phyloP scores from a whole-genome alignment of 306 rosid genomes.

The Cicer pinnatifidum region DNA sequence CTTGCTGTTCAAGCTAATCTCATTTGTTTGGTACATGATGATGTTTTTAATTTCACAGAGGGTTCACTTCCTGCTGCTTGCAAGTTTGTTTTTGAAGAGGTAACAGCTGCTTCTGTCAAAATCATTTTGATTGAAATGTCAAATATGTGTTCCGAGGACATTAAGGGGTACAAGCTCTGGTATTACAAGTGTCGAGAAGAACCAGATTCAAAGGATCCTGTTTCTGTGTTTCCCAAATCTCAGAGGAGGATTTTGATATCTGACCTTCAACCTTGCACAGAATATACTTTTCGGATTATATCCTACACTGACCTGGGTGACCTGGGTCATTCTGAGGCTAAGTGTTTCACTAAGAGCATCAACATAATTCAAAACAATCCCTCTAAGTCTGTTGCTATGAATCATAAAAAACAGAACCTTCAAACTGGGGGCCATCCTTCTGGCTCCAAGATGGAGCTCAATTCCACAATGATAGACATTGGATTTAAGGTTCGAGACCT shows the following conservation, averaged over 20 bases:
- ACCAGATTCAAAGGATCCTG: slow-evolving; percentile 65
- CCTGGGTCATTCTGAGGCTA: slow-evolving; percentile 93
- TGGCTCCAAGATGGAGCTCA: slow-evolving; percentile 54
- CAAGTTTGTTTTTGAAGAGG: slow-evolving; percentile 95
- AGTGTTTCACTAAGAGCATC: slow-evolving; percentile 86
- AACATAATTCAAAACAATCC: slow-evolving; percentile 62
- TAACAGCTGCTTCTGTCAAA: slow-evolving; percentile 68
- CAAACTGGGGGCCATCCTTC: slow-evolving; percentile 51
- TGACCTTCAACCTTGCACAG: slow-evolving; percentile 85
- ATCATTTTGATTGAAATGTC: slow-evolving; percentile 77
- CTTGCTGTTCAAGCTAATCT: slow-evolving; percentile 36
- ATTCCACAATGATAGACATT: slow-evolving; percentile 52
- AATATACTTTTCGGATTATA: slow-evolving; percentile 78
- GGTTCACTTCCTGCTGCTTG: slow-evolving; percentile 97
- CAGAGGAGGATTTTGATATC: slow-evolving; percentile 92
- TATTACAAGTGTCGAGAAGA: slow-evolving; percentile 77
- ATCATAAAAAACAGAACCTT: slow-evolving; percentile 53
- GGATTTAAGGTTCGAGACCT: slow-evolving; percentile 94
- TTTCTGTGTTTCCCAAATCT: slow-evolving; percentile 74
- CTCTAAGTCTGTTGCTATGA: slow-evolving; percentile 43
- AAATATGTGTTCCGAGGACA: slow-evolving; percentile 55
- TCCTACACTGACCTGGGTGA: slow-evolving; percentile 74
- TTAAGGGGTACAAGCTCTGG: slow-evolving; percentile 96
- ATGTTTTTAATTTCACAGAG: slow-evolving; percentile 57
- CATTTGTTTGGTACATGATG: slow-evolving; percentile 36